These are phyloP conservation scores for Rhizophagus sp. DNA, from an alignment of 192 early-diverging fungal genomes.

Conservation along the genomic window DNA sequence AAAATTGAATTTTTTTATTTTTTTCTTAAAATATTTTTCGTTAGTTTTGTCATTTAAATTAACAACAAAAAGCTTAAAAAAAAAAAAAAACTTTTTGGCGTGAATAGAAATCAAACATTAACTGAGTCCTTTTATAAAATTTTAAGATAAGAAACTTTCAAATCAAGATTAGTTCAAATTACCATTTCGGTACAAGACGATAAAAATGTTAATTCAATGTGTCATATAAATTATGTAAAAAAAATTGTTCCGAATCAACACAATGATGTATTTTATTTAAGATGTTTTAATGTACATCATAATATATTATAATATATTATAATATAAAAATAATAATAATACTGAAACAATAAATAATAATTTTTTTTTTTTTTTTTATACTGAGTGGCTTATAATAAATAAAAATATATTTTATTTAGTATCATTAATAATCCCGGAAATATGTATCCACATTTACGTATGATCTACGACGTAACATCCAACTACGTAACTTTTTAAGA, in stretches of 20 bases:
- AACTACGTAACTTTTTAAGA: no score
- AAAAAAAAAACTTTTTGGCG: background rate
- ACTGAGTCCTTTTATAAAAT: background rate
- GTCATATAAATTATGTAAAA: background rate
- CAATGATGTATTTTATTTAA: background rate
- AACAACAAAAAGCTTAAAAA: background rate
- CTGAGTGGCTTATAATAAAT: no score
- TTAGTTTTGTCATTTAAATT: background rate
- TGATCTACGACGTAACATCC: no score
- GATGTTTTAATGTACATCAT: no score
- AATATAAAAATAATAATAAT: no score
- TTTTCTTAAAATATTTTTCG: background rate
- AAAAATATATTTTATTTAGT: no score
- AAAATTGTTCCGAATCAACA: background rate
- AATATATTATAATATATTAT: no score
- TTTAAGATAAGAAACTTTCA: background rate
- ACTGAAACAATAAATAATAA: no score
- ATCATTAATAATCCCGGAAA: no score
- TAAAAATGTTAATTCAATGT: background rate
- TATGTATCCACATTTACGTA: no score
- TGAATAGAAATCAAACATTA: background rate
- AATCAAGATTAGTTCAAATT: background rate
- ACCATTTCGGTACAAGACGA: background rate
- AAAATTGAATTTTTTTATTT: background rate
- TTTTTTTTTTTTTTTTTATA: no score